These are phyloP conservation scores for Lichtheimia ramosa DNA, from an alignment of 371 early-diverging fungal species.

Conservation along the genomic window DNA sequence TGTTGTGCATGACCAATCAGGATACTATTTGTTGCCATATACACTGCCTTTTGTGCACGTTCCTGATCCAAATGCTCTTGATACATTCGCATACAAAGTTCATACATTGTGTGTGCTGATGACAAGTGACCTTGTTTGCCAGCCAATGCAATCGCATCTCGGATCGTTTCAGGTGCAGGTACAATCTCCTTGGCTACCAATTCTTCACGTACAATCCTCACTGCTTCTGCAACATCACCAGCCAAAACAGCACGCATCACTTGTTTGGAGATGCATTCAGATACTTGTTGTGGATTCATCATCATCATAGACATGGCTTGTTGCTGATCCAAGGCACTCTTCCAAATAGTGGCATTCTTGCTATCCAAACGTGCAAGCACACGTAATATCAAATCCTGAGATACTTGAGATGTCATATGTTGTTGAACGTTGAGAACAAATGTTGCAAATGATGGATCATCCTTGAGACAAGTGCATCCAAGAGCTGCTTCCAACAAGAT, in stretches of 20 bases:
- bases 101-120: constrained; percentile 30
- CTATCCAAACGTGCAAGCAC: constrained; percentile 1
- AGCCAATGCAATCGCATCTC: constrained; percentile 45
- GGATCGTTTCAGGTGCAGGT: constrained; percentile 36
- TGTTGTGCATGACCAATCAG: constrained; percentile 59
- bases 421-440: not conserved
- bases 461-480: not conserved
- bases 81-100: constrained; percentile 24
- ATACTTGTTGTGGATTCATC: not conserved
- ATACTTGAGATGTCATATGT: not conserved
- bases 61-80: constrained; percentile 16
- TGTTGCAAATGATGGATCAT: not conserved
- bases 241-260: constrained; percentile 27
- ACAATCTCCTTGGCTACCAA: constrained; percentile 22
- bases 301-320: not conserved
- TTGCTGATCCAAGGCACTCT: constrained; percentile 6
- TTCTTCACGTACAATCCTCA: constrained; percentile 23
- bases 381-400: constrained; percentile 5
- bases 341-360: not conserved
- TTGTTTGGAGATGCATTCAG: constrained; percentile 1
- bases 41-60: constrained; percentile 26
- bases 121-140: constrained; percentile 48
- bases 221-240: constrained; percentile 21
- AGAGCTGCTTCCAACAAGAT: constrained; percentile 6
- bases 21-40: constrained; percentile 54